These are phyloP conservation scores for Alternaria atra DNA, from an alignment of 2,329 filamentous ascomycete genomes.

Conservation along the genomic window DNA sequence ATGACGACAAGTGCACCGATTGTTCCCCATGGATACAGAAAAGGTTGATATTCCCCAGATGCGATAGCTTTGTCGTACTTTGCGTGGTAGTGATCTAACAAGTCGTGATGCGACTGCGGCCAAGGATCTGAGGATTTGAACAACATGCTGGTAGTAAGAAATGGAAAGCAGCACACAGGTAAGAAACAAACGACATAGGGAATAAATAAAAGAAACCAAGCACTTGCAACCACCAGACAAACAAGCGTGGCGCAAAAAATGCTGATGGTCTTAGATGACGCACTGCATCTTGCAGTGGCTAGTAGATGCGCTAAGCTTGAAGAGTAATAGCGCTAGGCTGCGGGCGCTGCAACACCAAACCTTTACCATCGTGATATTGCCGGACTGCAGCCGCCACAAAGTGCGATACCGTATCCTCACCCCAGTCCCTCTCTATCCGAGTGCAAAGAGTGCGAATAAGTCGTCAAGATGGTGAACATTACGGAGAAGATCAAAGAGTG, in stretches of 20 bases:
- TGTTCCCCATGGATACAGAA: conserved; percentile 56
- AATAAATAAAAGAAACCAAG: background rate
- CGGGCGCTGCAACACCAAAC: conserved; percentile 46
- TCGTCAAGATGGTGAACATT: conserved; percentile 89
- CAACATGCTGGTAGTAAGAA: conserved; percentile 18
- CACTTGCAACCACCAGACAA: conserved; percentile 17
- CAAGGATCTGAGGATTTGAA: conserved; percentile 27
- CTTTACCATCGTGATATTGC: conserved; percentile 41
- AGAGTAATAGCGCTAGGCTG: conserved; percentile 15
- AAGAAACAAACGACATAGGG: conserved; percentile 11
- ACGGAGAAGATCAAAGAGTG: conserved; percentile 99
- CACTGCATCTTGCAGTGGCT: conserved; percentile 37
- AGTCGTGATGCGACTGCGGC: conserved; percentile 47
- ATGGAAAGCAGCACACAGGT: conserved; percentile 5
- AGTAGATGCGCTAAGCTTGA: conserved; percentile 27
- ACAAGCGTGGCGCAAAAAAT: conserved; percentile 21
- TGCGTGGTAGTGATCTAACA: conserved; percentile 49
- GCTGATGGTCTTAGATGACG: conserved; percentile 35
- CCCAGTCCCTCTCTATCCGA: conserved; percentile 13
- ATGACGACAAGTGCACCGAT: conserved; percentile 55
- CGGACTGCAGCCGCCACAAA: conserved; percentile 21
- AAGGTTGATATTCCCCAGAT: conserved; percentile 53
- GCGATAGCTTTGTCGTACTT: conserved; percentile 52
- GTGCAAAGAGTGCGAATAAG: conserved; percentile 1
- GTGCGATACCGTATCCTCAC: conserved; percentile 11